A percentile compares a stretch with the other conserved stretches of the same genome.
Conservation (phyloP, 345 rosid species). For the Lenwebbia sp. region DNA sequence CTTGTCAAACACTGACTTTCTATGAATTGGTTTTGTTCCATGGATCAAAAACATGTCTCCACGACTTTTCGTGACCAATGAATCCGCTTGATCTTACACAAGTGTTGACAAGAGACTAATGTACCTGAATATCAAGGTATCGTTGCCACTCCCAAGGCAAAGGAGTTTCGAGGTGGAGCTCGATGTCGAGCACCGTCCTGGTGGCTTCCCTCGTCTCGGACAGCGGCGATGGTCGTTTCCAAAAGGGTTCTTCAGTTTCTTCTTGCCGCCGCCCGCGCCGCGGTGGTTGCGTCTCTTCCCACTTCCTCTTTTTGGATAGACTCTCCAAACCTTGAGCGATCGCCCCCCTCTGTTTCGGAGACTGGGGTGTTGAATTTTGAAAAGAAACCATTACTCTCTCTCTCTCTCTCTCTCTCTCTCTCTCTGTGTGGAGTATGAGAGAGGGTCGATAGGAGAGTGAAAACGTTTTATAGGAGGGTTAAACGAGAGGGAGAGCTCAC, state of each 20-base stretch:
- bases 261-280: background rate
- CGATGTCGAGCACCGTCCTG: constrained; percentile 20
- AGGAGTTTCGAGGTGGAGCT: constrained; percentile 42
- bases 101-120: background rate
- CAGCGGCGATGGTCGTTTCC: constrained; percentile 10
- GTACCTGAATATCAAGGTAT: constrained; percentile 60
- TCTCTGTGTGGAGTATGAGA: constrained; percentile 3
- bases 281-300: background rate
- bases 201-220: background rate
- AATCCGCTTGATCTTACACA: background rate
- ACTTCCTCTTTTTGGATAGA: constrained; percentile 44
- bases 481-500: background rate
- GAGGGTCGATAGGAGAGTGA: background rate
- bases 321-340: constrained; percentile 10
- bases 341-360: constrained; percentile 15
- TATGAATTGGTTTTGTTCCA: background rate
- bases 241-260: background rate
- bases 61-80: background rate
- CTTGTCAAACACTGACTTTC: background rate
- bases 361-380: constrained; percentile 14
- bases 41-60: background rate
- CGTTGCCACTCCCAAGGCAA: constrained; percentile 47
- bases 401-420: background rate
- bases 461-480: background rate
- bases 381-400: constrained; percentile 32